Percentiles rank a stretch among this genome's conserved stretches.
Conservation (phyloP, 2,329 filamentous ascomycete species). For the Microdochium nivale region DNA sequence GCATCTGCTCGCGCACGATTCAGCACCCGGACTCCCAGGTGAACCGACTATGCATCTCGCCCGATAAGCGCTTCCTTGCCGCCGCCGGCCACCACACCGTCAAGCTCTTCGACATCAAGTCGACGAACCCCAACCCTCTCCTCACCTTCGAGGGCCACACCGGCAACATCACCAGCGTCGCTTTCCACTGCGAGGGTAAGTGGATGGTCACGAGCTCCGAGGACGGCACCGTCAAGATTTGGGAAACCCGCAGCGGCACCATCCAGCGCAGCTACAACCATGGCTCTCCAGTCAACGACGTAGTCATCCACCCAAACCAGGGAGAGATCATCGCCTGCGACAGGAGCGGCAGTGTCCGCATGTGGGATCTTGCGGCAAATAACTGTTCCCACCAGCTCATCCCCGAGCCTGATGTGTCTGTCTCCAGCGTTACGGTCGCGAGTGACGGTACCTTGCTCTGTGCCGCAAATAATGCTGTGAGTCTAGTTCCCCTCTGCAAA, state of each 20-base stretch:
- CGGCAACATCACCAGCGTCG: slow-evolving; percentile 90
- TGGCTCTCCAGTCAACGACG: slow-evolving; percentile 84
- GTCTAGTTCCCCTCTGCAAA: slow-evolving; percentile 15
- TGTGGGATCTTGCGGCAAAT: slow-evolving; percentile 96
- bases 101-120: slow-evolving; percentile 98
- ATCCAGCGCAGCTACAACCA: slow-evolving; percentile 93
- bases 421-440: slow-evolving; percentile 91
- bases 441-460: slow-evolving; percentile 89
- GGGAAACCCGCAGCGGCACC: slow-evolving; percentile 79
- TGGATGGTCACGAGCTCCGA: slow-evolving; percentile 99
- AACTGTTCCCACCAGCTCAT: slow-evolving; percentile 95
- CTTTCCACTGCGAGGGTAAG: slow-evolving; percentile 97
- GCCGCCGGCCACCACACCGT: slow-evolving; percentile 74
- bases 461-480: slow-evolving; percentile 82
- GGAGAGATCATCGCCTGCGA: slow-evolving; percentile 97
- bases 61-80: slow-evolving; percentile 92
- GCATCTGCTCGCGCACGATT: slow-evolving; percentile 95
- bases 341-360: slow-evolving; percentile 79
- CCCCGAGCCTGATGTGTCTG: slow-evolving; percentile 88
- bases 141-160: slow-evolving; percentile 95
- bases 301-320: slow-evolving; percentile 99
- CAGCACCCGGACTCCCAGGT: slow-evolving; percentile 98
- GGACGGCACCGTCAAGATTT: slow-evolving; percentile 94
- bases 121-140: slow-evolving; percentile 88
- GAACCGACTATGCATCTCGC: slow-evolving; percentile 95